Evolutionary conservation across 768 basidiomycete genomes (phyloP), one percentile per base, ranked within the genome.

Genomic region (Tephrocybe sp.): DNA sequence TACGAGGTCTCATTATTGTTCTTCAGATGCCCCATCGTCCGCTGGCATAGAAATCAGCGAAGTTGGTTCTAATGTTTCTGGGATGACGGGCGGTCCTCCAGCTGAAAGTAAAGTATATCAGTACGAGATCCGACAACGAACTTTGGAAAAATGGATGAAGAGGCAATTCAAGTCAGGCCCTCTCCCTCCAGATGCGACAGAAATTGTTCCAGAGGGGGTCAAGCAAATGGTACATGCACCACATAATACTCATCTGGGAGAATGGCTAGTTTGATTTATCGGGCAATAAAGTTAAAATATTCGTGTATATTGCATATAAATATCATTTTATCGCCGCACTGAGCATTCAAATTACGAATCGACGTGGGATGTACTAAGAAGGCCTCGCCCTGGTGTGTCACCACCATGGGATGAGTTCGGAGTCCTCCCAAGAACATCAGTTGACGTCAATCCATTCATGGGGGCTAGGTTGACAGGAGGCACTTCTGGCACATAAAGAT

Each of bases 331-430:
- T n/a, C n/a, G 27, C 11, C 5, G 27, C 11, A 34, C 33, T 15
- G 15, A 34, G 15, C 4, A 6, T 9, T n/a, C 8, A 7, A 9
- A n/a, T 34, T 51, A 52, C 22, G 30, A 34, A 39, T 55, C 55
- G 42, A 19, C 46, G 39, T 47, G 53, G 37, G 36, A 49, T 23
- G 33, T 24, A 21, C n/a, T 38, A 54, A 60, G 18, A 61, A 65
- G 52, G 52, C 63, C 59, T 55, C 61, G 63, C 19, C 69, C 65
- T 19, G 83, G 82, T 29, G 82, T 77, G 42, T 69, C 67, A 19
- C 76, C 79, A n/a, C 82, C 83, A 61, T 84, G 75, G 18, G 75
- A 78, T 23, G 83, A 84, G 49, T 69, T 79, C 0, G 83, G 83
- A 15, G 83, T 84, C 59, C 78, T 67, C 40, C 74, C 71, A 24